Conservation (phyloP, 768 basidiomycete species). For the Ramaria sp. region DNA sequence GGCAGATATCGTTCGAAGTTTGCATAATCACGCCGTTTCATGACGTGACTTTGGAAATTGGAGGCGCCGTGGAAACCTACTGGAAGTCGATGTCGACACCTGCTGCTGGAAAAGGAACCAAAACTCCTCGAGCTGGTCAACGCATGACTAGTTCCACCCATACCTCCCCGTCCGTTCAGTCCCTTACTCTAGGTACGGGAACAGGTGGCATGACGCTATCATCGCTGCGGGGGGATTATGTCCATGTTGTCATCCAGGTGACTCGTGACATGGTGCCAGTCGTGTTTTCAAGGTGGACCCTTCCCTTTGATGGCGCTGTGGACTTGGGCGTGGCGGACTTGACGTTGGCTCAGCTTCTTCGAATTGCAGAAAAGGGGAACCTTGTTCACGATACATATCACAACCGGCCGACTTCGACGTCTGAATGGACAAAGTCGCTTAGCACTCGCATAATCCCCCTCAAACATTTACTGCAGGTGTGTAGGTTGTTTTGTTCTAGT, state of each 20-base stretch:
- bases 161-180: slow-evolving; percentile 62
- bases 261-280: slow-evolving; percentile 90
- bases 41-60: slow-evolving; percentile 87
- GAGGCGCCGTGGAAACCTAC: slow-evolving; percentile 93
- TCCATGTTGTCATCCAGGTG: slow-evolving; percentile 81
- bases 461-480: slow-evolving; percentile 63
- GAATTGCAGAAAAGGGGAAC: slow-evolving; percentile 44
- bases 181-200: slow-evolving; percentile 29
- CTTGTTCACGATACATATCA: slow-evolving; percentile 26
- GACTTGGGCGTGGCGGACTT: slow-evolving; percentile 80
- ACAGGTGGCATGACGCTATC: slow-evolving; percentile 69
- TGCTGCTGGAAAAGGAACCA: slow-evolving; percentile 21
- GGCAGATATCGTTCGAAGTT: slow-evolving; percentile 78
- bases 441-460: slow-evolving; percentile 47
- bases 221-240: slow-evolving; percentile 82
- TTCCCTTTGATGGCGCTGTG: slow-evolving; percentile 56
- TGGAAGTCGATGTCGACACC: slow-evolving; percentile 82
- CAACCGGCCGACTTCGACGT: slow-evolving; percentile 11
- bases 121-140: slow-evolving; percentile 26
- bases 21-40: slow-evolving; percentile 83
- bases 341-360: slow-evolving; percentile 69
- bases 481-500: slow-evolving; percentile 15
- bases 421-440: slow-evolving; percentile 18
- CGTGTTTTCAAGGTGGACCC: slow-evolving; percentile 59
- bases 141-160: slow-evolving; percentile 42